Percentiles rank a stretch among this genome's conserved stretches.
These are phyloP conservation scores for Paracorniculantispora psalliotae DNA, from an alignment of 2,329 filamentous ascomycete species.

Conservation along the genomic window DNA sequence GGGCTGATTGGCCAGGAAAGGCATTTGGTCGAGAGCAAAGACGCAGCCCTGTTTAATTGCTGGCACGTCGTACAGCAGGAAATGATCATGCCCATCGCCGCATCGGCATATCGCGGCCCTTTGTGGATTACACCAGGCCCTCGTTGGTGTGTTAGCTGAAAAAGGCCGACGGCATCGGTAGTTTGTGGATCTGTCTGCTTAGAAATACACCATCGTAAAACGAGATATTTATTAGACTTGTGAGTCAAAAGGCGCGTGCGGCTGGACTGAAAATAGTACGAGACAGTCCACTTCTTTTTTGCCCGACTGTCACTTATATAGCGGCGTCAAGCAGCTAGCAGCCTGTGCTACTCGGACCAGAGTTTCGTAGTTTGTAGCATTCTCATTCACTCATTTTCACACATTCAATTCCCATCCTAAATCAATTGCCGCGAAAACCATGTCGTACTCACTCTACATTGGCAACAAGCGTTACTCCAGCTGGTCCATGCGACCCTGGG, in stretches of 20 bases:
- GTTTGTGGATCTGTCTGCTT: conserved; percentile 8
- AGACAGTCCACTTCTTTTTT: neutral
- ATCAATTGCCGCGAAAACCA: conserved; percentile 15
- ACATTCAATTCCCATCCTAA: neutral
- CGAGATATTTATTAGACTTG: neutral
- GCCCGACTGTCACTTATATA: neutral
- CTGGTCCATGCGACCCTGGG: conserved; percentile 43
- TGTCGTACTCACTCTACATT: conserved; percentile 37
- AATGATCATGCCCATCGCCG: neutral
- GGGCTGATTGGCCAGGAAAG: neutral
- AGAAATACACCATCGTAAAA: conserved; percentile 3
- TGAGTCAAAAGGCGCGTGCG: conserved; percentile 7
- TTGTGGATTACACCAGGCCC: no score
- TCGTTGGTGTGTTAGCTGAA: neutral
- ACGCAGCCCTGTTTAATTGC: neutral
- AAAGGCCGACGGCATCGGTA: neutral
- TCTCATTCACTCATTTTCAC: neutral
- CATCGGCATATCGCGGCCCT: neutral
- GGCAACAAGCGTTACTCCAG: conserved; percentile 42
- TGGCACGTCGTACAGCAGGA: neutral
- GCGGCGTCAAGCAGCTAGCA: neutral
- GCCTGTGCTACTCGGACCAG: neutral
- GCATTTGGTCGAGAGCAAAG: neutral
- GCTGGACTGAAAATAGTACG: neutral
- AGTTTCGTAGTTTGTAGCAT: neutral